A percentile compares a stretch with the other conserved stretches of the same genome.
Evolutionary conservation across 1,284 basidiomycete genomes (phyloP).

Genomic region (Cryptococcus jaspeensis): DNA sequence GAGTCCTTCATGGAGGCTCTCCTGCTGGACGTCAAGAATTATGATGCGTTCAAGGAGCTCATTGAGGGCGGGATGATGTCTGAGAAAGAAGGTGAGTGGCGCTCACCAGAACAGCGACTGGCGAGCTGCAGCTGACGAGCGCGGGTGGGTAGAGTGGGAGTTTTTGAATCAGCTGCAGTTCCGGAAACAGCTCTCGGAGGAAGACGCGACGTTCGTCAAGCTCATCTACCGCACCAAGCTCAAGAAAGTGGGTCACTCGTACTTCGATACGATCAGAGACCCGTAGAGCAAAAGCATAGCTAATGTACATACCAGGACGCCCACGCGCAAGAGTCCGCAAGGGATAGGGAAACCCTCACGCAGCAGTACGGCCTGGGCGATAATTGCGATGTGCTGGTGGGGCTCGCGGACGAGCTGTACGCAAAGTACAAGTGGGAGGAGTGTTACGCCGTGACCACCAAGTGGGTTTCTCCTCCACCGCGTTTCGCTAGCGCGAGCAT

Average conservation of each 20-base stretch:
- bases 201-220: conserved; percentile 84
- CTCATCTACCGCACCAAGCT: conserved; percentile 88
- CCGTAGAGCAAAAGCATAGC: neutral
- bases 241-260: conserved; percentile 61
- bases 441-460: conserved; percentile 81
- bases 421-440: conserved; percentile 87
- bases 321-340: conserved; percentile 74
- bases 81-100: conserved; percentile 72
- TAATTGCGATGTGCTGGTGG: conserved; percentile 88
- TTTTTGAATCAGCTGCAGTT: conserved; percentile 85
- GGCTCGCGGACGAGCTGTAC: conserved; percentile 88
- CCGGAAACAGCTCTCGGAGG: conserved; percentile 67
- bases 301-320: conserved; percentile 57
- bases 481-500: neutral
- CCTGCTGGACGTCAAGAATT: conserved; percentile 92
- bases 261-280: no score
- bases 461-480: conserved; percentile 57
- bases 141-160: conserved; percentile 73
- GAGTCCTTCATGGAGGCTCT: conserved; percentile 93
- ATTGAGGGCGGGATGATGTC: conserved; percentile 92
- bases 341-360: conserved; percentile 69
- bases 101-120: neutral
- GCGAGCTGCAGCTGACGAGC: neutral
- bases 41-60: conserved; percentile 89
- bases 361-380: conserved; percentile 76